Evolutionary conservation across 2,329 filamentous ascomycete genomes (phyloP), one percentile per base, ranked within the genome.

Genomic region (Hansfordia pulvinata): DNA sequence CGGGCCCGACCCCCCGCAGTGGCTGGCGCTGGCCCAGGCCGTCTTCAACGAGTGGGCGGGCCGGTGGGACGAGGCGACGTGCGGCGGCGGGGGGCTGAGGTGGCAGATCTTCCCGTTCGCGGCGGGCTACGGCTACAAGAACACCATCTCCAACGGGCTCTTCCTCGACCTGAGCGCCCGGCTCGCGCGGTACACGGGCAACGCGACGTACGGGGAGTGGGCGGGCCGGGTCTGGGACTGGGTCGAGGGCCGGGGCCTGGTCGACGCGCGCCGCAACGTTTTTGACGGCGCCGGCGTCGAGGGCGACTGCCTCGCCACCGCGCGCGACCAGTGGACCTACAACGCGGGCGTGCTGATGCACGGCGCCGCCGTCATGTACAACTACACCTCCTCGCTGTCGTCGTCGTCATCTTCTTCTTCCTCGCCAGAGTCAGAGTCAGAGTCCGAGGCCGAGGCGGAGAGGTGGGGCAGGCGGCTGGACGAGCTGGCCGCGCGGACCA

Each of bases 81-180:
- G 84, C 49, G 60, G 55, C 24, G 84, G 84, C 26, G 84, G 84
- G 8, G 84, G 84, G 8, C 52, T 93, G 37, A 71, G 78, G 35
- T 93, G 85, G 85, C 84, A 93, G 54, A 79, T 92, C 34, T 86
- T 77, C 54, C 62, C 69, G 9, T 81, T 76, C 54, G 85, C 85
- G 54, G 69, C 62, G 30, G 82, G 82, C 26, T 76, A 58, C 52
- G 59, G 68, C 49, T 76, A 76, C 56, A 76, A 78, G 43, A 78
- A 78, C 52, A 62, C 66, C 13, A 75, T 78, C 37, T 69, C 70
- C 24, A 78, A 78, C 53, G 73, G 73, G 6, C 74, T 70, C 49
- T 76, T 78, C 50, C 77, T 78, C 54, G 76, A 78, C 46, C 46
- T 78, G 14, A 73, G 69, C 13, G 63, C 82, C 6, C 73, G 83